Evolutionary conservation across 352 stramenopile genomes (phyloP).

Genomic region (Pythium insidiosum): DNA sequence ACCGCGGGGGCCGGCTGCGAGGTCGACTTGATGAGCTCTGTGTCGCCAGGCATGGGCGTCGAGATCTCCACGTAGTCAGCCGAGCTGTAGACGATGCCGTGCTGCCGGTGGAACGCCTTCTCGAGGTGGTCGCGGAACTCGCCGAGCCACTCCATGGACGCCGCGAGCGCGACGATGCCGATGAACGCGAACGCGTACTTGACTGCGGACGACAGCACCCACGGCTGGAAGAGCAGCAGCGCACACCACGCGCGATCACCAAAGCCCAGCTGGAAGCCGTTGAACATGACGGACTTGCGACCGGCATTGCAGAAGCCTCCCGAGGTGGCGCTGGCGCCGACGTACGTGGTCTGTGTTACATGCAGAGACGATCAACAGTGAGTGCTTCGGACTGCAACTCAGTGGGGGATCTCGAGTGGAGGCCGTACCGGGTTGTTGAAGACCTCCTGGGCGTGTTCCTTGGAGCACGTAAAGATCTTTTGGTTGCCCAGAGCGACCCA

Average conservation of each 20-base stretch:
- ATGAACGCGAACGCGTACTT: slow-evolving; percentile 80
- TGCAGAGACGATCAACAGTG: too few species aligned
- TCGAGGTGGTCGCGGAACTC: slow-evolving; percentile 39
- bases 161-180: slow-evolving; percentile 51
- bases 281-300: too few species aligned
- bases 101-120: slow-evolving; percentile 36
- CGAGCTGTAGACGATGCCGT: slow-evolving; percentile 48
- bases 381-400: too few species aligned
- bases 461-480: slow-evolving; percentile 33
- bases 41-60: slow-evolving; percentile 18
- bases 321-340: too few species aligned
- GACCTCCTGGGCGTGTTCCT: too few species aligned
- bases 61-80: slow-evolving; percentile 43
- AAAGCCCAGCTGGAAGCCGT: slow-evolving; percentile 71
- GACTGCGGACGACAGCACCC: slow-evolving; percentile 47
- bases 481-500: slow-evolving; percentile 44
- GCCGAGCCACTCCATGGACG: slow-evolving; percentile 58
- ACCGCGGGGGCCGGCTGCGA: neutral
- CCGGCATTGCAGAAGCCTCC: too few species aligned
- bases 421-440: slow-evolving; percentile 17
- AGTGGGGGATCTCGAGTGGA: too few species aligned
- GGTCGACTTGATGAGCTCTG: slow-evolving; percentile 7
- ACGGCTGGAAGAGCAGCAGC: slow-evolving; percentile 75
- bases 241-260: slow-evolving; percentile 49
- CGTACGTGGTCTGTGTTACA: too few species aligned